Percentiles rank a stretch among this genome's conserved stretches.
Evolutionary conservation across 208 protist species (phyloP).

Genomic region (Acanthamoeba castellanii): DNA sequence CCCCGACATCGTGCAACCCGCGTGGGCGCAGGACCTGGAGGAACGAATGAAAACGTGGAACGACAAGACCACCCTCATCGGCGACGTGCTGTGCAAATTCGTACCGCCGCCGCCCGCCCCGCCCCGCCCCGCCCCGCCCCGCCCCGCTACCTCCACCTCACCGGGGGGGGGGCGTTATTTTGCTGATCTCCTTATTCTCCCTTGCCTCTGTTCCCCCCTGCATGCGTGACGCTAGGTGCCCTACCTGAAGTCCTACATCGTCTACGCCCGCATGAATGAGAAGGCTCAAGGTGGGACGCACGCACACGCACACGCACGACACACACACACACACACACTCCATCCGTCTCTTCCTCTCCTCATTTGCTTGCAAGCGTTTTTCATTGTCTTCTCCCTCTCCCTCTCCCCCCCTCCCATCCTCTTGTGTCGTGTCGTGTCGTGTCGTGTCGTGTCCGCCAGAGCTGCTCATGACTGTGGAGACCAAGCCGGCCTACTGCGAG

Average conservation of each 20-base stretch:
- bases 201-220: not conserved
- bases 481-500: not conserved
- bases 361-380: too few relatives aligned
- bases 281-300: not conserved
- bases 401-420: too few relatives aligned
- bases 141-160: too few relatives aligned
- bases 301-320: too few relatives aligned
- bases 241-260: slow-evolving; percentile 27
- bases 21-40: slow-evolving; percentile 11
- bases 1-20: too few relatives aligned
- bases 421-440: too few relatives aligned
- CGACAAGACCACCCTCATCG: slow-evolving; percentile 6
- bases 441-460: too few relatives aligned
- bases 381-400: too few relatives aligned
- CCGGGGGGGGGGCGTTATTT: too few relatives aligned
- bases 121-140: not conserved
- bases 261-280: slow-evolving; percentile 34
- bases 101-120: not conserved
- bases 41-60: slow-evolving; percentile 8
- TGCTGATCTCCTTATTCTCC: too few relatives aligned
- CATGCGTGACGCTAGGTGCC: not conserved
- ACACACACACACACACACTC: too few relatives aligned
- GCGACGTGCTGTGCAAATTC: slow-evolving; percentile 18
- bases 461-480: not conserved
- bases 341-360: too few relatives aligned